These are phyloP conservation scores for Kluyveromyces starmeri DNA, from an alignment of 805 yeast genomes.

Conservation along the genomic window DNA sequence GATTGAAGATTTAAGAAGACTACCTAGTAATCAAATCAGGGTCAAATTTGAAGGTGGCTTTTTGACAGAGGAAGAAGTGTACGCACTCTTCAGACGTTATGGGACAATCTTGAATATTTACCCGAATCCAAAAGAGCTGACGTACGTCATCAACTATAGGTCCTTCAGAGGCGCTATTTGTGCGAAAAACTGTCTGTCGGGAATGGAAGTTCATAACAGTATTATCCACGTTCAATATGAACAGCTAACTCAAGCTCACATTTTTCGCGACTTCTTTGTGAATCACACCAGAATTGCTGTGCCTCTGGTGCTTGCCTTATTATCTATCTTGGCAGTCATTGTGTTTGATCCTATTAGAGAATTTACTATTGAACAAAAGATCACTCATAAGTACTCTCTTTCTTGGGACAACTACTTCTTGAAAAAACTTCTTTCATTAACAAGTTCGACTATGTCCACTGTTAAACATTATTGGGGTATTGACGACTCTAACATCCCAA, in stretches of 20 bases:
- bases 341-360: conserved; percentile 91
- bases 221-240: conserved; percentile 68
- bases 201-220: conserved; percentile 54
- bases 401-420: conserved; percentile 35
- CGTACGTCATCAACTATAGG: conserved; percentile 49
- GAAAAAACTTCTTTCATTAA: conserved; percentile 30
- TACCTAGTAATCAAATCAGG: conserved; percentile 54
- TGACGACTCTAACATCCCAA: conserved; percentile 22
- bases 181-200: conserved; percentile 88
- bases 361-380: conserved; percentile 64
- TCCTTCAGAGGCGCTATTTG: conserved; percentile 61
- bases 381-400: conserved; percentile 50
- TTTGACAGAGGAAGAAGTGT: conserved; percentile 70
- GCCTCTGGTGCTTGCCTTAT: conserved; percentile 67
- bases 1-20: conserved; percentile 86
- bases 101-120: conserved; percentile 80
- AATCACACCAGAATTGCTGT: conserved; percentile 77
- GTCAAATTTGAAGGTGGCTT: conserved; percentile 71
- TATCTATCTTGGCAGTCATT: conserved; percentile 75
- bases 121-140: conserved; percentile 37
- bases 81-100: conserved; percentile 75
- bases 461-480: conserved; percentile 30
- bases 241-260: conserved; percentile 43
- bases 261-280: conserved; percentile 47
- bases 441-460: conserved; percentile 31